Conservation (phyloP, 768 basidiomycete species). For the Suillus spraguei region DNA sequence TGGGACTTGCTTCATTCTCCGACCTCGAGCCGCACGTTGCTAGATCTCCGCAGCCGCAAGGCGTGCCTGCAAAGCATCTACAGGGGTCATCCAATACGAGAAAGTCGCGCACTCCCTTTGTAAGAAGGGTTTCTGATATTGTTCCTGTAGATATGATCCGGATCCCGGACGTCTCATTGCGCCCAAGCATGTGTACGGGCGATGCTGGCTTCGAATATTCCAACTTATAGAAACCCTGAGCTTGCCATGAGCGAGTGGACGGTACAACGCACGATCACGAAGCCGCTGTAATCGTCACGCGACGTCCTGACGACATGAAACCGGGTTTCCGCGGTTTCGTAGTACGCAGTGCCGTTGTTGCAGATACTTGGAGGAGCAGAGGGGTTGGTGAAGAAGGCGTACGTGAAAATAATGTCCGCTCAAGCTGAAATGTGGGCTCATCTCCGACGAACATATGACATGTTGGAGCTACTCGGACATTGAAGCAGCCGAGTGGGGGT, state of each 20-base stretch:
- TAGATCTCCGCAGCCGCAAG: slow-evolving; percentile 33
- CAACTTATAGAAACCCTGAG: slow-evolving; percentile 20
- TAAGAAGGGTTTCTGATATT: slow-evolving; percentile 35
- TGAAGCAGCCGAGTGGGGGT: slow-evolving; percentile 7
- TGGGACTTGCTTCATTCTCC: slow-evolving; percentile 28
- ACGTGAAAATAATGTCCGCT: slow-evolving; percentile 8
- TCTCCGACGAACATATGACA: slow-evolving; percentile 2
- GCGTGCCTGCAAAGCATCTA: slow-evolving; percentile 34
- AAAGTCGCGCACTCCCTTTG: slow-evolving; percentile 24
- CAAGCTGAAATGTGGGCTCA: slow-evolving; percentile 6
- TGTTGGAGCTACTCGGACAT: slow-evolving; percentile 6
- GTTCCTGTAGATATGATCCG: slow-evolving; percentile 35
- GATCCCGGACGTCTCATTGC: slow-evolving; percentile 33
- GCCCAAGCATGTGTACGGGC: slow-evolving; percentile 24
- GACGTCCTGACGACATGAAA: slow-evolving; percentile 15
- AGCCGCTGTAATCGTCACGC: slow-evolving; percentile 9
- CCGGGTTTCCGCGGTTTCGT: slow-evolving; percentile 18
- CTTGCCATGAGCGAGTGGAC: slow-evolving; percentile 13
- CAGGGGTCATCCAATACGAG: slow-evolving; percentile 20
- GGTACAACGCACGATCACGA: slow-evolving; percentile 14
- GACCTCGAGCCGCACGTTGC: slow-evolving; percentile 29
- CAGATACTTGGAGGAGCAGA: slow-evolving; percentile 26
- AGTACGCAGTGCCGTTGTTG: slow-evolving; percentile 21
- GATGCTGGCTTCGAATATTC: slow-evolving; percentile 40
- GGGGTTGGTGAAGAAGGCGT: slow-evolving; percentile 18